Conservation (phyloP, 208 protist genomes). For the Trichomonas vaginalis region DNA sequence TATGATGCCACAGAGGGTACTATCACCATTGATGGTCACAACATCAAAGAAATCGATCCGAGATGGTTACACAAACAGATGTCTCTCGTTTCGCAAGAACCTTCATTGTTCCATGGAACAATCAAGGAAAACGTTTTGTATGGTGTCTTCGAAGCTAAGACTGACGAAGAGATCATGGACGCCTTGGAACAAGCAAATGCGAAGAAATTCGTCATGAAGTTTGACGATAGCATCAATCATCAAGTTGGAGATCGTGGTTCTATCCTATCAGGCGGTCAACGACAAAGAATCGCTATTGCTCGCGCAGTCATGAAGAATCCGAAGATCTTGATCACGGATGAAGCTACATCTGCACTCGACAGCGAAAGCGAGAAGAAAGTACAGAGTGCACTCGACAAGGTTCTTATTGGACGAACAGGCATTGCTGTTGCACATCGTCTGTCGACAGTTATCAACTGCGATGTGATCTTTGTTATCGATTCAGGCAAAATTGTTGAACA, state of each 20-base stretch:
- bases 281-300: background rate
- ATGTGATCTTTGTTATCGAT: background rate
- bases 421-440: background rate
- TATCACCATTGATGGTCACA: constrained; percentile 70
- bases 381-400: background rate
- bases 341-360: background rate
- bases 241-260: background rate
- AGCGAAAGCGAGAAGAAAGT: background rate
- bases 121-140: constrained; percentile 43
- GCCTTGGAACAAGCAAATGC: constrained; percentile 45
- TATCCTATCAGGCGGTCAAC: background rate
- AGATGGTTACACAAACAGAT: constrained; percentile 59
- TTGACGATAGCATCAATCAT: background rate
- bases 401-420: background rate
- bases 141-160: constrained; percentile 39
- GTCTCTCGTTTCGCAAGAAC: constrained; percentile 77
- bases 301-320: background rate
- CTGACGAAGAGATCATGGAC: constrained; percentile 55
- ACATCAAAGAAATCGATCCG: constrained; percentile 54
- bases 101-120: constrained; percentile 61
- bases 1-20: constrained; percentile 63
- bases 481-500: background rate
- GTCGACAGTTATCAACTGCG: background rate
- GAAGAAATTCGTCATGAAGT: background rate
- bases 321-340: background rate